Evolutionary conservation across 441 rosid genomes (phyloP).

Genomic region (Pelargonium fulgidum): DNA sequence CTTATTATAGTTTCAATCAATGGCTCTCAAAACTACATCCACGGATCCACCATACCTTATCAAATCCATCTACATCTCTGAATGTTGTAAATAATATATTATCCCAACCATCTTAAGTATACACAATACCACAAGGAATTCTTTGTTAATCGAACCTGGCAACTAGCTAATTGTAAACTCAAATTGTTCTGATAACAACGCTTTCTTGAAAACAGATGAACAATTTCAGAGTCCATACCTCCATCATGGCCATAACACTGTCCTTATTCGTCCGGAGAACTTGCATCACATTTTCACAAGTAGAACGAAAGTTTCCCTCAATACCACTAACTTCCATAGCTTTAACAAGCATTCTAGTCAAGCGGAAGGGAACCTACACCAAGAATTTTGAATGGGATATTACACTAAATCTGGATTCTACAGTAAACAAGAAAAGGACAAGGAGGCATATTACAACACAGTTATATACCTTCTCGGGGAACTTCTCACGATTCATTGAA

Average conservation of each 20-base stretch:
- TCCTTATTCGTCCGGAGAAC: conserved; percentile 91
- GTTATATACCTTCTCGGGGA: conserved; percentile 79
- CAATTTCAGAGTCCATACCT: conserved; percentile 35
- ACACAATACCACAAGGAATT: neutral
- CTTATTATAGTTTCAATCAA: too few relatives aligned
- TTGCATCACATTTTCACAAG: conserved; percentile 99
- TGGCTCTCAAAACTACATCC: too few relatives aligned
- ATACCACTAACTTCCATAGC: conserved; percentile 99
- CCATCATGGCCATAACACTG: conserved; percentile 99
- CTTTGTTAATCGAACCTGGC: neutral
- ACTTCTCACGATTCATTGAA: conserved; percentile 96
- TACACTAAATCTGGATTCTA: too few relatives aligned
- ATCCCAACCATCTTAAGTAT: neutral
- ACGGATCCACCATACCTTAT: too few relatives aligned
- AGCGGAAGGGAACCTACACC: conserved; percentile 88
- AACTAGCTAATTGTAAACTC: too few relatives aligned
- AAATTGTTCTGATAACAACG: neutral
- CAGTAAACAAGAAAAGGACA: neutral
- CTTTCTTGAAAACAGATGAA: neutral
- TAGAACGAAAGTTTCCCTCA: conserved; percentile 95
- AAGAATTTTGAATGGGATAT: neutral
- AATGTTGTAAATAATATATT: too few relatives aligned
- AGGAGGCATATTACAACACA: neutral
- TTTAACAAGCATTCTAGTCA: conserved; percentile 99
- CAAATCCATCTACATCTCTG: too few relatives aligned